Base-by-base conservation (phyloP, 2,329 filamentous ascomycete species). In the Colletotrichum viniferum region DNA sequence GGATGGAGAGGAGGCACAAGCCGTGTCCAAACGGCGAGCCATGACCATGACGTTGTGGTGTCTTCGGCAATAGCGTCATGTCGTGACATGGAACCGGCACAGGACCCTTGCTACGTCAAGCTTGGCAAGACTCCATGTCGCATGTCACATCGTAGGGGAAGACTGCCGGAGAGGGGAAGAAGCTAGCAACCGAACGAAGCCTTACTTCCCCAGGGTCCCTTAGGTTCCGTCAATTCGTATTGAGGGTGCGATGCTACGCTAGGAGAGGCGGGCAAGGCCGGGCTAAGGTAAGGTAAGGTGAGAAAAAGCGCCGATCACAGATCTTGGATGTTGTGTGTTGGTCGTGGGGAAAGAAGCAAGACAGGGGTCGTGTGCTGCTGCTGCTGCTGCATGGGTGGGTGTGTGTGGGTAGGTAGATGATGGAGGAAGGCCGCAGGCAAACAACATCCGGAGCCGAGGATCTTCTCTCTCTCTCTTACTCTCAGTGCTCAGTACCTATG, bases 11-110 rank as follows among this genome's bases (percentile, higher is more conserved):
- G 48, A 30, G 58, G 18, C 16, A 7, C 30, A 10, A 36, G n/a
- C 66, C 28, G 26, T 52, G 61, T 67, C 66, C n/a, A 56, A 24
- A 52, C 28, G 55, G 24, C 34, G 34, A 63, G 7, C 10, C 13
- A 48, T n/a, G 16, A 90, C 90, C 91, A 96, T 94, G 7, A 88
- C 88, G 69, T 90, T 83, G 2, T 94, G 94, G 81, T 93, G 63
- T 88, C 85, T 77, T 93, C 86, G 30, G 86, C 86, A 76, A 96
- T 96, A 70, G 71, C 65, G 56, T 76, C 71, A 76, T 74, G 71
- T 66, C 52, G 65, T 66, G 52, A 62, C 66, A 66, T 71, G 64
- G 52, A 63, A 63, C 34, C 61, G 60, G 65, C 69, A 64, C 43
- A 68, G 58, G 28, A 64, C 43, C 73, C 56, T 58, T 52, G 56